Conservation (phyloP, 352 stramenopile genomes). For the Phytophthora pistaciae region DNA sequence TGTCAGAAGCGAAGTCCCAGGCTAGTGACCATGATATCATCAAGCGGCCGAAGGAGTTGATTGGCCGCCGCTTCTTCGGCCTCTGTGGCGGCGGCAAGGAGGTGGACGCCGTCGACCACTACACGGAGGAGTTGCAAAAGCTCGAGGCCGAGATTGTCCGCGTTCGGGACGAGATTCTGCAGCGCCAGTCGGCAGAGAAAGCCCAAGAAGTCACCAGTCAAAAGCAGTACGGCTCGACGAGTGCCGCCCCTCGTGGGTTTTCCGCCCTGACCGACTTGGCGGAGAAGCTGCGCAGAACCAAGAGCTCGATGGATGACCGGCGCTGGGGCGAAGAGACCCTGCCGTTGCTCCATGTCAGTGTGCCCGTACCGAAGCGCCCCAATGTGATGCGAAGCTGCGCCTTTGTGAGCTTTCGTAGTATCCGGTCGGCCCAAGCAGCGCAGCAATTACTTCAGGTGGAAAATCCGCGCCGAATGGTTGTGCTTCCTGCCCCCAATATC, state of each 20-base stretch:
- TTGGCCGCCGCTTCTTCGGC: conserved; percentile 53
- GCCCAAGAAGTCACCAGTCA: conserved; percentile 33
- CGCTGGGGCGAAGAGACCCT: conserved; percentile 41
- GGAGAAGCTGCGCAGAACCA: conserved; percentile 43
- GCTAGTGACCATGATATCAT: conserved; percentile 32
- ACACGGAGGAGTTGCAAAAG: conserved; percentile 53
- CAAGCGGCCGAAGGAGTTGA: conserved; percentile 43
- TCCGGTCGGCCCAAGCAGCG: conserved; percentile 69
- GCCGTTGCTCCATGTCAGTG: conserved; percentile 33
- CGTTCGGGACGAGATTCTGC: conserved; percentile 57
- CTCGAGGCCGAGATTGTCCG: conserved; percentile 61
- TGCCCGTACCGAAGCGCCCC: conserved; percentile 43
- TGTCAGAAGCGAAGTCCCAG: conserved; percentile 44
- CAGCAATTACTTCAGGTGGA: conserved; percentile 81
- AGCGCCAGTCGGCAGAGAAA: conserved; percentile 53
- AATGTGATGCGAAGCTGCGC: conserved; percentile 74
- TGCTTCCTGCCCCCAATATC: conserved; percentile 70
- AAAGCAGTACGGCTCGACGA: conserved; percentile 32
- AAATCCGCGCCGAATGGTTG: conserved; percentile 67
- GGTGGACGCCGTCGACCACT: conserved; percentile 75
- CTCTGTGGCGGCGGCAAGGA: conserved; percentile 53
- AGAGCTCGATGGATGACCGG: conserved; percentile 34
- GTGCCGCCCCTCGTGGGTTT: conserved; percentile 20
- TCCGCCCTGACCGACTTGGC: conserved; percentile 32
- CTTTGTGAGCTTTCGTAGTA: conserved; percentile 78